These are phyloP conservation scores for Emergomyces pasteurianus DNA, from an alignment of 2,329 filamentous ascomycete genomes.

Conservation along the genomic window DNA sequence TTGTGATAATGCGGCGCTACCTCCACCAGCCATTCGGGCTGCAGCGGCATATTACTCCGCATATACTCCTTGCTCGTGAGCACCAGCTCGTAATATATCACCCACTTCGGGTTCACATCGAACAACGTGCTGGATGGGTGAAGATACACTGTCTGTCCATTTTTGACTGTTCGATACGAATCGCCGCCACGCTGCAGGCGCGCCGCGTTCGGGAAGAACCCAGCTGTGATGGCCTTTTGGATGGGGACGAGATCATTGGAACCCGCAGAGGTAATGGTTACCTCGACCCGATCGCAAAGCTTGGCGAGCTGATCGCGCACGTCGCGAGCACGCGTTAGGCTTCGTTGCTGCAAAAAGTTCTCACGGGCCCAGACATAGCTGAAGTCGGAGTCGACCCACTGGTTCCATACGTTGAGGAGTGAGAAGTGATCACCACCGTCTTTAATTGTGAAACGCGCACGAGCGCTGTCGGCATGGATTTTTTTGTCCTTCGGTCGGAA, in stretches of 20 bases:
- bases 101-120: constrained; percentile 69
- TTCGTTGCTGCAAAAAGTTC: constrained; percentile 86
- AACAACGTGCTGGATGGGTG: constrained; percentile 78
- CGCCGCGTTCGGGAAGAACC: constrained; percentile 91
- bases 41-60: constrained; percentile 72
- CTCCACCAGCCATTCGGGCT: constrained; percentile 74
- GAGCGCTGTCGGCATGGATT: constrained; percentile 83
- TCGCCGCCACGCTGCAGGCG: constrained; percentile 72
- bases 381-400: constrained; percentile 90
- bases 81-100: constrained; percentile 78
- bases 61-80: constrained; percentile 95
- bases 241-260: constrained; percentile 63
- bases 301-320: constrained; percentile 86
- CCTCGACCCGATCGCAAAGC: constrained; percentile 86
- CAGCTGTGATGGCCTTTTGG: constrained; percentile 75
- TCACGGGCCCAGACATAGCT: constrained; percentile 77
- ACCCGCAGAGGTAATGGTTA: constrained; percentile 56
- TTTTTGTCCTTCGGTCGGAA: constrained; percentile 96
- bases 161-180: constrained; percentile 85
- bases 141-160: constrained; percentile 76
- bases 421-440: constrained; percentile 86
- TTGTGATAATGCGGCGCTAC: constrained; percentile 93
- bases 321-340: constrained; percentile 77
- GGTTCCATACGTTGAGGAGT: constrained; percentile 84
- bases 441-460: constrained; percentile 76